These are phyloP conservation scores for Luzula sylvatica DNA, from an alignment of 176 grass and related monocot genomes.

Conservation along the genomic window DNA sequence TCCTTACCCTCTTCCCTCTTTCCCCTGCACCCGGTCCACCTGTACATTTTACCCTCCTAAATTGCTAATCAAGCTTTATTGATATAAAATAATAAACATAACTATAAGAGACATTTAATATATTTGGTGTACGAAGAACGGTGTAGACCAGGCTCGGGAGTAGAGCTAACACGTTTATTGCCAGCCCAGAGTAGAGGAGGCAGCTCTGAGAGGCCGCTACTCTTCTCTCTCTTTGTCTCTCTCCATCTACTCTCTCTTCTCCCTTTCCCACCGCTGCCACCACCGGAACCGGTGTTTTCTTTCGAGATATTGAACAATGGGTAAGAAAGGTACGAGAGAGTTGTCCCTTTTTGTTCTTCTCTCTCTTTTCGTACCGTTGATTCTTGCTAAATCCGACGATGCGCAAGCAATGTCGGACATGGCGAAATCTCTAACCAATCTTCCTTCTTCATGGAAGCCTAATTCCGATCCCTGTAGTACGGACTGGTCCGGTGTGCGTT, in stretches of 20 bases:
- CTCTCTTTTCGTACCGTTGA: background rate
- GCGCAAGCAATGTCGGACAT: slow-evolving; percentile 45
- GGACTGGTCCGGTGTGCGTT: slow-evolving; percentile 24
- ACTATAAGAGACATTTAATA: background rate
- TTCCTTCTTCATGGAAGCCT: slow-evolving; percentile 31
- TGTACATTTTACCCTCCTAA: background rate
- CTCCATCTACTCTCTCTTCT: background rate
- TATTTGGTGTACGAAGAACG: background rate
- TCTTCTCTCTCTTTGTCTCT: background rate
- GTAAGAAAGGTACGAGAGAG: slow-evolving; percentile 16
- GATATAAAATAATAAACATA: slow-evolving; percentile 1
- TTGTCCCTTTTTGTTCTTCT: background rate
- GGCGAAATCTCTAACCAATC: slow-evolving; percentile 30
- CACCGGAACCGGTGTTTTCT: no score
- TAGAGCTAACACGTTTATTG: slow-evolving; percentile 20
- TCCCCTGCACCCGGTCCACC: slow-evolving; percentile 5
- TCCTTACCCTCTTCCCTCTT: background rate
- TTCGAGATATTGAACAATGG: slow-evolving; percentile 31
- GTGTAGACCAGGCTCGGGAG: background rate
- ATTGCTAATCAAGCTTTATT: background rate
- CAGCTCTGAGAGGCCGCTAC: slow-evolving; percentile 2
- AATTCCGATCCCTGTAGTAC: slow-evolving; percentile 24
- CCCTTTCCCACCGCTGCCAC: background rate
- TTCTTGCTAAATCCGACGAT: slow-evolving; percentile 31
- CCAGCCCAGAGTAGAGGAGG: slow-evolving; percentile 10